Evolutionary conservation across 495 filamentous ascomycete genomes (phyloP), one percentile per base, ranked within the genome.

Genomic region (Trichoderma erinaceum): DNA sequence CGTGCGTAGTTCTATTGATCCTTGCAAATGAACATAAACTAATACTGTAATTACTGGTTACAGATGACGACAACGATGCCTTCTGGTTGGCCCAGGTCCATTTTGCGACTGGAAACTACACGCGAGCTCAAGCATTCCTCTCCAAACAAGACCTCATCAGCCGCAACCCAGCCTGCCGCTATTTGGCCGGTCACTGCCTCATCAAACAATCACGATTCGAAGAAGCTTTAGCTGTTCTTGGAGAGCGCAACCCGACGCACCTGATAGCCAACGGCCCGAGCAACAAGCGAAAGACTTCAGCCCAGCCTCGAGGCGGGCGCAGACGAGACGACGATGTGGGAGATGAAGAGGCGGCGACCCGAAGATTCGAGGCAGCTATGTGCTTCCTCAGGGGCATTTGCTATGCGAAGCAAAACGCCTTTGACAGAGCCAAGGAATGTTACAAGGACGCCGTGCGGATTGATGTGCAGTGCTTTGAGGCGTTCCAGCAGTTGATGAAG

Each of bases 381-480:
- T 98, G 96, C 80, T 97, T 93, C 78, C 81, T 99, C 44, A 84
- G 95, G 27, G 95, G 95, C 4, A 83, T 96, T 29, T 97, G 96
- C 79, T 97, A 92, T 73, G 93, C 95, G 21, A 97, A 97, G 77
- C 92, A 96, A 78, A 99, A 98, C 77, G 91, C 93, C 16, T 98
- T 97, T 71, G 96, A 99, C 74, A 88, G 93, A 32, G 95, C 95
- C 44, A 97, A 97, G 73, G 93, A 97, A 73, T 97, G 96, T 78
- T 99, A 97, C 82, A 97, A 97, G 79, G 91, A 96, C 72, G 95
- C 95, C 8, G 91, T 98, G 52, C 84, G 91, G 63, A 97, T 99
- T 73, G 96, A 99, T 75, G 93, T 98, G 7, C 93, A 97, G 75
- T 99, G 95, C 77, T 98, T 96, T 73, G 95, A 99, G 75, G 95